These are phyloP conservation scores for Alternaria solani DNA, from an alignment of 2,329 filamentous ascomycete species.

Conservation along the genomic window DNA sequence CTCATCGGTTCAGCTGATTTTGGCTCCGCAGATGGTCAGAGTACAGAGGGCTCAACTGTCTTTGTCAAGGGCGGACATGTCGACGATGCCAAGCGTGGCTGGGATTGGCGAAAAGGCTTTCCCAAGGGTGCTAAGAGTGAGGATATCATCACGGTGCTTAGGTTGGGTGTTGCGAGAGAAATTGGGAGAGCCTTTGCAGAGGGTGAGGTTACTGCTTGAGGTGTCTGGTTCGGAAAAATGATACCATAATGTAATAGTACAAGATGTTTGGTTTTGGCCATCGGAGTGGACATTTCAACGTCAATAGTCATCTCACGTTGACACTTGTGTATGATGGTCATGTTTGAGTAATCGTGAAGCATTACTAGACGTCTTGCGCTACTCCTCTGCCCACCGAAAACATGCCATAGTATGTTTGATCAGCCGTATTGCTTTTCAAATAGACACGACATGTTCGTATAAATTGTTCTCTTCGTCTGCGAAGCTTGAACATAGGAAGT, in stretches of 20 bases:
- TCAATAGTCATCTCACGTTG: not conserved
- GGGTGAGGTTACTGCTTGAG: slow-evolving; percentile 61
- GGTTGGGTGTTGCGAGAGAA: slow-evolving; percentile 77
- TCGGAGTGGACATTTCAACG: not conserved
- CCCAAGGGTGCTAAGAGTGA: slow-evolving; percentile 66
- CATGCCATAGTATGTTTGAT: not conserved
- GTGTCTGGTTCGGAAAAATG: not conserved
- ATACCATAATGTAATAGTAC: slow-evolving; percentile 8
- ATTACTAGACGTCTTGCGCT: not conserved
- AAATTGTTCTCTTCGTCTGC: not conserved
- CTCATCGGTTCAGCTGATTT: slow-evolving; percentile 79
- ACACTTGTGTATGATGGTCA: not conserved
- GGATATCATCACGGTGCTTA: slow-evolving; percentile 76
- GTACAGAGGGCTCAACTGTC: slow-evolving; percentile 58
- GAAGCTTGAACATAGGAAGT: not conserved
- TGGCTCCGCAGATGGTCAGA: slow-evolving; percentile 53
- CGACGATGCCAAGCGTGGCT: slow-evolving; percentile 64
- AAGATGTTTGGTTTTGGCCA: not conserved
- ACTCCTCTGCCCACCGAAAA: not conserved
- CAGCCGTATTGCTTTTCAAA: too few species aligned
- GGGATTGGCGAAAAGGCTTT: slow-evolving; percentile 75
- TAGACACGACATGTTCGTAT: not conserved
- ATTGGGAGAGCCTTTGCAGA: slow-evolving; percentile 74
- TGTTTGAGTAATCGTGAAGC: not conserved
- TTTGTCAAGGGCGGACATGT: slow-evolving; percentile 47